Evolutionary conservation across 2,329 filamentous ascomycete species (phyloP), one percentile per base, ranked within the genome.

Genomic region (Fusarium tricinctum): DNA sequence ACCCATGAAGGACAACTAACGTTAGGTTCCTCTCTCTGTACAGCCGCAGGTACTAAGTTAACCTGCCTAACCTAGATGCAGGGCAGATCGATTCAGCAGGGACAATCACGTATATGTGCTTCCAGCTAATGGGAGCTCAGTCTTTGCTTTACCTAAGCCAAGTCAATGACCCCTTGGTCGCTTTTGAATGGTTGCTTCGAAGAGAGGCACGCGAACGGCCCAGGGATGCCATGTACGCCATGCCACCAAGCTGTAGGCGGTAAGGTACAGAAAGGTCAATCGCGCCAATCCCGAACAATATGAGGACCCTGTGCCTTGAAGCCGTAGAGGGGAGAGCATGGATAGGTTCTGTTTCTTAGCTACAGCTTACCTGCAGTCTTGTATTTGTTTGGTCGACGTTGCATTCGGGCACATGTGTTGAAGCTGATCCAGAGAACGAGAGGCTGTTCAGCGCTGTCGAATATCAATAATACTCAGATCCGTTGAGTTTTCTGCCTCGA

Each of bases 41-140:
- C 26, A 26, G 26, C 26, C 26, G 26, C 26, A 26, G 26, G 26
- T 26, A 26, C 26, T 26, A 23, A 23, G 23, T 23, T 8, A 26
- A 38, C 35, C n/a, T n/a, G 17, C 17, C 35, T 38, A 38, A n/a
- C 35, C 64, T 63, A 69, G 63, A 69, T 74, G 68, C 73, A 74
- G 62, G 72, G 72, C 63, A 66, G 60, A 69, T 68, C 65, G 62
- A 66, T 68, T 64, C 55, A 69, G 58, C 58, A 70, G 68, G 62
- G 35, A 38, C 35, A 38, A 38, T 38, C 35, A n/a, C n/a, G 35
- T 38, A 38, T n/a, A 19, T n/a, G 17, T 38, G 64, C 54, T 56
- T 50, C 42, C 19, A 62, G 33, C 47, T 57, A 58, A 64, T 54
- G 17, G 20, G 42, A 66, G 23, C 32, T 26, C 44, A 20, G 17